Percentiles rank a stretch among this genome's conserved stretches.
phyloP scores from a whole-genome alignment of 1,284 basidiomycete genomes.

The Cutaneotrichosporon sp. region DNA sequence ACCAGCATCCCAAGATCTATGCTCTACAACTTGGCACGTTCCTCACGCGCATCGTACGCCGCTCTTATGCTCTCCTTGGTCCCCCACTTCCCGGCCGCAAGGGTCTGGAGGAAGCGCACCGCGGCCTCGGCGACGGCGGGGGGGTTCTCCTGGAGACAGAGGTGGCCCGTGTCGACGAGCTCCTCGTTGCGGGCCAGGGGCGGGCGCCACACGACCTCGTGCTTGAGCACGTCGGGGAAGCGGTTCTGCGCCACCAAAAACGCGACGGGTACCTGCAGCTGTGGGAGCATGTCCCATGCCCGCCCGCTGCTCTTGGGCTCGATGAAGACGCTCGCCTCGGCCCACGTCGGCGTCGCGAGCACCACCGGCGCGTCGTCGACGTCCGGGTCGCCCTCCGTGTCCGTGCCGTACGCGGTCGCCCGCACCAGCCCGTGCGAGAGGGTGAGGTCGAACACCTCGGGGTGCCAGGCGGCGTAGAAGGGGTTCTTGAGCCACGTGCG shows the following conservation, averaged over 20 bases:
- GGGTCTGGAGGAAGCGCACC: slow-evolving; percentile 31
- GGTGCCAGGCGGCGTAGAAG: slow-evolving; percentile 55
- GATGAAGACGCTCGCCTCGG: slow-evolving; percentile 42
- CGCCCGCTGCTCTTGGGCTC: slow-evolving; percentile 31
- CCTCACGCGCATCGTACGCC: neutral
- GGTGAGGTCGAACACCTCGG: slow-evolving; percentile 63
- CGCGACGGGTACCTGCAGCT: slow-evolving; percentile 33
- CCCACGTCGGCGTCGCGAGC: slow-evolving; percentile 41
- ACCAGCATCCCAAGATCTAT: no score
- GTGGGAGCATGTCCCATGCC: slow-evolving; percentile 40
- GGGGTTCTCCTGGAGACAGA: slow-evolving; percentile 43
- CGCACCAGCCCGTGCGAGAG: slow-evolving; percentile 65
- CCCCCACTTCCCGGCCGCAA: slow-evolving; percentile 17
- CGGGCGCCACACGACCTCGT: slow-evolving; percentile 40
- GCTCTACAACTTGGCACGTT: neutral
- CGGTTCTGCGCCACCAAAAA: slow-evolving; percentile 32
- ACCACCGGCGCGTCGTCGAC: slow-evolving; percentile 24
- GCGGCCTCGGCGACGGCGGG: slow-evolving; percentile 35
- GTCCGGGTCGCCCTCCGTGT: slow-evolving; percentile 2
- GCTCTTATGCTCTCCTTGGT: neutral
- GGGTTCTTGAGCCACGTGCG: slow-evolving; percentile 58
- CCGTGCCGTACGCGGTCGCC: slow-evolving; percentile 22
- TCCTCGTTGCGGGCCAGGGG: slow-evolving; percentile 20
- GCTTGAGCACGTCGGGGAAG: slow-evolving; percentile 23
- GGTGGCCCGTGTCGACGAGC: slow-evolving; percentile 38